These are phyloP conservation scores for Pugionium dolabratum DNA, from an alignment of 345 rosid species.

Conservation along the genomic window DNA sequence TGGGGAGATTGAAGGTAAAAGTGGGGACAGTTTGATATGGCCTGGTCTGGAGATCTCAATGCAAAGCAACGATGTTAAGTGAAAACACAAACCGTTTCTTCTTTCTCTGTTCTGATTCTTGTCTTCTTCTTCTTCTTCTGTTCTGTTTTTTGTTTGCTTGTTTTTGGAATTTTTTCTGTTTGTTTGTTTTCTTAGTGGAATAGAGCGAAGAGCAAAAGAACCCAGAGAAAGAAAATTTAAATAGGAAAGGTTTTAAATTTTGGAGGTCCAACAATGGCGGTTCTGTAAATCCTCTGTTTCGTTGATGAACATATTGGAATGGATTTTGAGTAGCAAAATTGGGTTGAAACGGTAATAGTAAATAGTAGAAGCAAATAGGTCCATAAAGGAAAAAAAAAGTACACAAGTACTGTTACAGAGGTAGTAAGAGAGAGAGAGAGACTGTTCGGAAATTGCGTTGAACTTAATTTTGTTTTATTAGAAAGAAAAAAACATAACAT, in stretches of 20 bases:
- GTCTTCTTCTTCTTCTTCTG: conserved; percentile 26
- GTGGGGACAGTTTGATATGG: conserved; percentile 78
- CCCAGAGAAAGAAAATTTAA: conserved; percentile 9
- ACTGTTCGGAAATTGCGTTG: conserved; percentile 33
- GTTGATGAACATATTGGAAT: conserved; percentile 28
- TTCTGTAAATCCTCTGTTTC: conserved; percentile 33
- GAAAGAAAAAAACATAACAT: conserved; percentile 7
- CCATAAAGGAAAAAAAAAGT: conserved; percentile 20
- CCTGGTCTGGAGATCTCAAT: conserved; percentile 85
- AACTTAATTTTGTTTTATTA: conserved; percentile 39
- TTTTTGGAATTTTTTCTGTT: conserved; percentile 19
- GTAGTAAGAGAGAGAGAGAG: conserved; percentile 12
- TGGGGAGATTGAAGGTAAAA: conserved; percentile 46
- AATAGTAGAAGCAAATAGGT: conserved; percentile 1
- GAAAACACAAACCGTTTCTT: conserved; percentile 35
- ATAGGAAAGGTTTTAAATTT: background rate
- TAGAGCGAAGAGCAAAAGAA: conserved; percentile 13
- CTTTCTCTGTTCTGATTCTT: background rate
- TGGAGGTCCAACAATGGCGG: conserved; percentile 29
- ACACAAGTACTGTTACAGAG: conserved; percentile 37
- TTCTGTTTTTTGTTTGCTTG: conserved; percentile 16
- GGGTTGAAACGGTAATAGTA: conserved; percentile 19
- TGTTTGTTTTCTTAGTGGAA: background rate
- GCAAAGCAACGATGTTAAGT: conserved; percentile 65
- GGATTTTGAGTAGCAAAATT: background rate